Base-by-base conservation (phyloP, 2,329 filamentous ascomycete species). In the Cytospora piceicola region DNA sequence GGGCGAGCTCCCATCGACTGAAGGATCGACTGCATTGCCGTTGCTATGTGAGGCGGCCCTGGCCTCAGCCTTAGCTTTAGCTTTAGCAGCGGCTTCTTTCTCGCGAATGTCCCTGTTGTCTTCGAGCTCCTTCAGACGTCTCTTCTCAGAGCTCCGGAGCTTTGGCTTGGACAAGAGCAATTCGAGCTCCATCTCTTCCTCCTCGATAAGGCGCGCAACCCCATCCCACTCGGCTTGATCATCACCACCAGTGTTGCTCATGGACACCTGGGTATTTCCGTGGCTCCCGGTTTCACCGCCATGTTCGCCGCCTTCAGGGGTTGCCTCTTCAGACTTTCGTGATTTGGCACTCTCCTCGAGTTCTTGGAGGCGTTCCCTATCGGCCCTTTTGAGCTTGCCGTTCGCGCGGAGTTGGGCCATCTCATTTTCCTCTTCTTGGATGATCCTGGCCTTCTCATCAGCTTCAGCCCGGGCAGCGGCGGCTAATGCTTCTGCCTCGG, bases 381-480 rank as follows among this genome's bases (percentile, higher is more conserved):
- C 60, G 5, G 60, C 29, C n/a, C 60, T 57, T 36, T 34, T 57
- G 22, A 51, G 60, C 29, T 63, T 63, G 36, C 54, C 49, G 15
- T 63, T 57, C 6, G 60, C 29, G 22, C 17, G 42, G 27, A 63
- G 60, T 36, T 63, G 36, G 39, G 53, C 39, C 6, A 63, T 63
- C 24, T 63, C 60, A 11, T 63, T 53, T 36, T 63, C 53, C 24
- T 63, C 60, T 6, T 62, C 53, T 29, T 39, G 53, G 3, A 34
- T 54, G 17, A 57, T 63, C 17, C 53, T 36, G 29, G 53, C 60
- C 39, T 63, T 56, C 17, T 63, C 53, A 46, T 63, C 60, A 7
- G 60, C 60, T 29, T 63, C 60, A 36, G 60, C 60, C n/a, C 57
- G 60, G 22, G 60, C 60, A 24, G 73, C 74, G 65, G 54, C 53